Evolutionary conservation across 768 basidiomycete species (phyloP).

Genomic region (Mycena epipterygia): DNA sequence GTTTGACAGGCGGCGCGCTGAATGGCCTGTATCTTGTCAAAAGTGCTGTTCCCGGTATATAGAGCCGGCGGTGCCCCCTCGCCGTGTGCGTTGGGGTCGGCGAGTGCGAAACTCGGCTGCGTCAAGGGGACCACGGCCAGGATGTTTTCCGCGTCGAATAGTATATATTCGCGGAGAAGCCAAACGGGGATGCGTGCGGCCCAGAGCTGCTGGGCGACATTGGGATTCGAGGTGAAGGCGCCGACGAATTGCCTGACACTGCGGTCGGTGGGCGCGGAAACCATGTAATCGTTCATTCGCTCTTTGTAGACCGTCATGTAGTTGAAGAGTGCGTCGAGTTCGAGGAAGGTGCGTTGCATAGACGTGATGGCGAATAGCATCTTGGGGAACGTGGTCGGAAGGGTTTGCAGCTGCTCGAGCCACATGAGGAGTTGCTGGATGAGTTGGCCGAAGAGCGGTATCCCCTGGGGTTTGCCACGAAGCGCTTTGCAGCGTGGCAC

Average conservation of each 20-base stretch:
- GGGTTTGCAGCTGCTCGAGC: neutral
- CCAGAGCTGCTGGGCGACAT: neutral
- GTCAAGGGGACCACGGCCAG: neutral
- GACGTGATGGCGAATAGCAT: constrained; percentile 4
- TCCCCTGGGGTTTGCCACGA: neutral
- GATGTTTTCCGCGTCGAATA: constrained; percentile 4
- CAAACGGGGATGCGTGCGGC: neutral
- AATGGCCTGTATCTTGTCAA: neutral
- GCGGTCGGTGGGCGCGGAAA: neutral
- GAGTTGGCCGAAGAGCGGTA: neutral
- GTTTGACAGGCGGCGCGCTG: neutral
- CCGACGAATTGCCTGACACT: neutral
- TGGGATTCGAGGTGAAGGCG: neutral
- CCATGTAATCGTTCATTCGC: neutral
- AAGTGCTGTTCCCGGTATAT: neutral
- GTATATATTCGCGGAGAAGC: neutral
- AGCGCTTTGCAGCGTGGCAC: neutral
- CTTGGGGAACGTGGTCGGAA: neutral
- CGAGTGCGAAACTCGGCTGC: neutral
- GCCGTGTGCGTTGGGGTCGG: neutral
- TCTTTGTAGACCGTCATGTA: too few species aligned
- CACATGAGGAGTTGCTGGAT: neutral
- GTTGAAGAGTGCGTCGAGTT: neutral
- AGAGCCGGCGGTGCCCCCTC: neutral
- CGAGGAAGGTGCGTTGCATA: neutral